Percentiles rank a stretch among this genome's conserved stretches.
phyloP scores from a whole-genome alignment of 2,329 filamentous ascomycete species.

The Fusarium sp. region DNA sequence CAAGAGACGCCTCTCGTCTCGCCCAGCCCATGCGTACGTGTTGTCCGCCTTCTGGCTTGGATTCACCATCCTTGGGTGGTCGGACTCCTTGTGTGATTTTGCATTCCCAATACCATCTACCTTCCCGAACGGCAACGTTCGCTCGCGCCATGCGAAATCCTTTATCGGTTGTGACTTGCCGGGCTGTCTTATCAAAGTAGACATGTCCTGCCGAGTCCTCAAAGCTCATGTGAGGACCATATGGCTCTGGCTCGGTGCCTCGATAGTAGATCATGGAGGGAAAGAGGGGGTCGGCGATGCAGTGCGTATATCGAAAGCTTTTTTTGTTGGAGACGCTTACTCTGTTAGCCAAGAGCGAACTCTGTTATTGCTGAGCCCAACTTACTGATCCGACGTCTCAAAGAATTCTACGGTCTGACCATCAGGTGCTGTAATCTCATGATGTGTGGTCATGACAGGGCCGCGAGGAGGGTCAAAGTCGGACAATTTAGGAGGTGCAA shows the following conservation, averaged over 20 bases:
- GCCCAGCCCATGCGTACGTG: slow-evolving; percentile 90
- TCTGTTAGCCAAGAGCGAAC: slow-evolving; percentile 8
- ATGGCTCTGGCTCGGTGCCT: slow-evolving; percentile 86
- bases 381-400: slow-evolving; percentile 74
- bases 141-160: slow-evolving; percentile 92
- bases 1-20: slow-evolving; percentile 81
- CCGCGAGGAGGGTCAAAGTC: slow-evolving; percentile 72
- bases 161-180: slow-evolving; percentile 87
- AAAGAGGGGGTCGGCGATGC: slow-evolving; percentile 89
- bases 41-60: slow-evolving; percentile 62
- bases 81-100: slow-evolving; percentile 82
- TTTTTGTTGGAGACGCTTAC: slow-evolving; percentile 72
- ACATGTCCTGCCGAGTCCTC: slow-evolving; percentile 91
- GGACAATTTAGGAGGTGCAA: slow-evolving; percentile 70
- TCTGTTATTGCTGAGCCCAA: slow-evolving; percentile 9
- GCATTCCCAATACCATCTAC: slow-evolving; percentile 94
- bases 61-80: slow-evolving; percentile 54
- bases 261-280: slow-evolving; percentile 90
- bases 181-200: slow-evolving; percentile 80
- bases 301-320: slow-evolving; percentile 88
- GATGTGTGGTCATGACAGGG: slow-evolving; percentile 67
- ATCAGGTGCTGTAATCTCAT: slow-evolving; percentile 63
- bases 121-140: slow-evolving; percentile 90
- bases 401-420: slow-evolving; percentile 68
- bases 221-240: slow-evolving; percentile 86